Evolutionary conservation across 1,139 yeast genomes (phyloP).

Genomic region (Debaryomyces nepalensis): DNA sequence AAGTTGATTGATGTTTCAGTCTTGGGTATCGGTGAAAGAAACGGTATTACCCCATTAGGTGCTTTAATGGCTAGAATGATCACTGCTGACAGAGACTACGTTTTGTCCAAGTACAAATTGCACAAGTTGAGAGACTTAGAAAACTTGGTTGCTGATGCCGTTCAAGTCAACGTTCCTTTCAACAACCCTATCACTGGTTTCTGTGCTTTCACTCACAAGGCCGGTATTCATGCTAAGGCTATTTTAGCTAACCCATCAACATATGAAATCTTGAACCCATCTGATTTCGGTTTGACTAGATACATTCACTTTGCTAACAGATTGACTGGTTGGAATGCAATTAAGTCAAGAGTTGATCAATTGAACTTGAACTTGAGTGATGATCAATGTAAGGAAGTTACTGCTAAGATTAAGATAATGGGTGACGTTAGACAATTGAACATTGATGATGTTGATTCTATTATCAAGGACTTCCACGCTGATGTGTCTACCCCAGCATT

Average conservation of each 20-base stretch:
- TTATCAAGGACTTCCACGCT: constrained; percentile 91
- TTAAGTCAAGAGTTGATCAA: constrained; percentile 97
- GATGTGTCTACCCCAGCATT: constrained; percentile 47
- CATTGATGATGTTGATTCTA: constrained; percentile 96
- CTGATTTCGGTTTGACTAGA: constrained; percentile 93
- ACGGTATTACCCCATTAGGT: constrained; percentile 97
- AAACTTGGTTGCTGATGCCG: constrained; percentile 95
- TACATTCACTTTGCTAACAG: constrained; percentile 98
- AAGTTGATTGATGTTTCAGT: constrained; percentile 93
- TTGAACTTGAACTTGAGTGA: constrained; percentile 88
- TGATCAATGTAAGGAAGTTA: constrained; percentile 93
- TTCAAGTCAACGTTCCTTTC: constrained; percentile 95
- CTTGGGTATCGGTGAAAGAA: constrained; percentile 98
- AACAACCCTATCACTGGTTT: constrained; percentile 99
- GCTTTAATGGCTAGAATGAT: constrained; percentile 99
- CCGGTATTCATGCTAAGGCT: constrained; percentile 99
- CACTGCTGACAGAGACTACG: constrained; percentile 97
- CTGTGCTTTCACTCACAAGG: constrained; percentile 99
- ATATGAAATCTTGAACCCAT: constrained; percentile 92
- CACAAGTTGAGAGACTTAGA: constrained; percentile 96
- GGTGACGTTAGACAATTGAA: constrained; percentile 95
- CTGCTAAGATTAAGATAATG: constrained; percentile 86
- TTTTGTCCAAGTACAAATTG: constrained; percentile 89
- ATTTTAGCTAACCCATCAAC: constrained; percentile 98
- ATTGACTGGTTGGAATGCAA: constrained; percentile 98